Evolutionary conservation across 768 basidiomycete genomes (phyloP), one percentile per base, ranked within the genome.

Genomic region (Kwoniella mangroviensis): DNA sequence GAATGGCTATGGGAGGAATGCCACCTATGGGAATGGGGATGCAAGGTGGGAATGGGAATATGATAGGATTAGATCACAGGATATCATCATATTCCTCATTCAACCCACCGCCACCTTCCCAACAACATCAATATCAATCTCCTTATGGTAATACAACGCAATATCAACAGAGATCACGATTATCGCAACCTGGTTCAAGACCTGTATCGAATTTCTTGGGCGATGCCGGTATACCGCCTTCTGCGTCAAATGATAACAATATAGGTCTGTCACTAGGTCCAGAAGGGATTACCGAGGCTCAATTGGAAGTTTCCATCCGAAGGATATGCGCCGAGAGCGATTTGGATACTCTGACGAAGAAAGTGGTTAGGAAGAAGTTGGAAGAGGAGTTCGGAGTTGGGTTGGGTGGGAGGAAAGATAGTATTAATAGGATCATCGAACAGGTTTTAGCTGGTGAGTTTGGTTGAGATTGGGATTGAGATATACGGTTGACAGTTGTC

Each of bases 281-380:
- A 53, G 61, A 61, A 17, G 73, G 75, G 3, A 72, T 82, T 40
- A 71, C 77, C 13, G 82, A 83, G 22, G 70, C 63, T 6, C 76
- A 81, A 49, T 71, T 84, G 12, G 80, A 80, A 66, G 7, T 17
- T 22, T 71, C 89, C 1, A 90, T 95, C 3, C 87, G 91, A 71
- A 87, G 89, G 19, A 86, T 97, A 51, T 85, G 98, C 63, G 87
- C 87, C 19, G 84, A 85, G 15, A 93, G 93, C 0, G 93, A 98
- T 84, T 86, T 99, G 61, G 93, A 94, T 79, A 89, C 89, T 12
- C 87, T 97, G 68, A 98, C 96, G 62, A 98, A 98, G 85, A 89
- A 95, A 75, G 92, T 90, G 75, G 90, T 99, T 61, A 88, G 96
- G 49, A 86, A 89, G 66, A 88, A 89, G 78, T 85, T 99, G 43